These are phyloP conservation scores for Acanthamoeba healyi DNA, from an alignment of 208 protist genomes.

Conservation along the genomic window DNA sequence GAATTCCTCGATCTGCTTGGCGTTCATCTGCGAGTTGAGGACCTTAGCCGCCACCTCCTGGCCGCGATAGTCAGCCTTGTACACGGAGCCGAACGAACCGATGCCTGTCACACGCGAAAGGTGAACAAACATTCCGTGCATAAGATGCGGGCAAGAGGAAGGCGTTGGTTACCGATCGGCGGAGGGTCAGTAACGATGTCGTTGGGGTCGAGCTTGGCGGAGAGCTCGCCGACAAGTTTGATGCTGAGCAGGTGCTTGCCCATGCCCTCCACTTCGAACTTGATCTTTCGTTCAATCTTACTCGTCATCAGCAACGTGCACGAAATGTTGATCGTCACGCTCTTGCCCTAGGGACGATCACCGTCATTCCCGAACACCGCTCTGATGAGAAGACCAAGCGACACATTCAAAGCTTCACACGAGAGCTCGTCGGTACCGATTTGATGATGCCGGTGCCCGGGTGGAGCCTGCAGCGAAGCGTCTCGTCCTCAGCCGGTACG, in stretches of 20 bases:
- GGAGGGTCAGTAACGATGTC: slow-evolving; percentile 31
- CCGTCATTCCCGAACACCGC: not conserved
- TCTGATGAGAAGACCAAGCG: no score
- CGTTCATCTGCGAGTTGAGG: slow-evolving; percentile 48
- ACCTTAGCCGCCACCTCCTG: slow-evolving; percentile 72
- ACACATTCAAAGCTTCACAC: no score
- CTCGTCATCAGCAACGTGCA: slow-evolving; percentile 70
- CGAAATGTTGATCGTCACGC: not conserved
- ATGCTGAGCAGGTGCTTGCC: slow-evolving; percentile 63
- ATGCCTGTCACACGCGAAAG: not conserved
- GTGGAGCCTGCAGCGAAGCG: slow-evolving; percentile 1
- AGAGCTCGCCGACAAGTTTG: slow-evolving; percentile 44
- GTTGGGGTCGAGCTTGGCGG: slow-evolving; percentile 54
- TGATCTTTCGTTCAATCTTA: slow-evolving; percentile 37
- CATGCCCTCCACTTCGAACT: slow-evolving; percentile 63
- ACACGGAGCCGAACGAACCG: slow-evolving; percentile 50
- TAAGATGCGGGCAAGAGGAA: not conserved
- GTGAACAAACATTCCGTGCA: not conserved
- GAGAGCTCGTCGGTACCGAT: no score
- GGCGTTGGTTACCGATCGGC: not conserved
- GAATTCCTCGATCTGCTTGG: slow-evolving; percentile 66
- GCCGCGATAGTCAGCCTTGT: slow-evolving; percentile 56
- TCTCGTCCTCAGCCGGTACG: slow-evolving; percentile 65
- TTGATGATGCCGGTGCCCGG: slow-evolving; percentile 49
- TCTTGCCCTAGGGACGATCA: slow-evolving; percentile 27